These are phyloP conservation scores for Paramecium octaurelia DNA, from an alignment of 73 alveolate species.

Conservation along the genomic window DNA sequence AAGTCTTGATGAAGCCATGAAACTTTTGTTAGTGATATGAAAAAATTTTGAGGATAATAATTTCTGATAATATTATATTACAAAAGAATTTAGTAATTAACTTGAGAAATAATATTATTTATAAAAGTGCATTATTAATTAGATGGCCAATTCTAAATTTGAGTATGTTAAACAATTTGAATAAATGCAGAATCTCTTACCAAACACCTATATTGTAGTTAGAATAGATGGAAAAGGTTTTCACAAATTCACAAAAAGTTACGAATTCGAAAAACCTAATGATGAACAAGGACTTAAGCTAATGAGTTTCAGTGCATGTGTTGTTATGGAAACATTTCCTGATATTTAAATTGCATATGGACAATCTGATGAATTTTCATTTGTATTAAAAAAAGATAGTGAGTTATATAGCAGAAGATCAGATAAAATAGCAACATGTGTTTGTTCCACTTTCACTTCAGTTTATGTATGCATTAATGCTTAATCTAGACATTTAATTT, in stretches of 20 bases:
- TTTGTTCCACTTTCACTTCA: slow-evolving; percentile 86
- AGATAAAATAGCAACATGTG: slow-evolving; percentile 84
- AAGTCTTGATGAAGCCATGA: not conserved
- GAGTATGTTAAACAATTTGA: slow-evolving; percentile 98
- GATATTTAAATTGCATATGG: slow-evolving; percentile 96
- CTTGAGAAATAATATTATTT: not conserved
- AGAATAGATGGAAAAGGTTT: slow-evolving; percentile 97
- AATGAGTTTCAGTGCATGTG: slow-evolving; percentile 77
- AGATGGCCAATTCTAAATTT: slow-evolving; percentile 76
- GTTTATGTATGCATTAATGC: slow-evolving; percentile 88
- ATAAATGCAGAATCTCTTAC: slow-evolving; percentile 63
- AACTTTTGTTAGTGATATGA: not conserved
- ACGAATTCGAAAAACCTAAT: slow-evolving; percentile 93
- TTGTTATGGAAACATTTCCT: slow-evolving; percentile 88
- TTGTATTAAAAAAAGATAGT: slow-evolving; percentile 79
- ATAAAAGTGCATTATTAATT: not conserved
- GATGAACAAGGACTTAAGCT: slow-evolving; percentile 81
- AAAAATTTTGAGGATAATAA: not conserved
- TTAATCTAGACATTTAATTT: slow-evolving; percentile 43
- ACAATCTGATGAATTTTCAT: slow-evolving; percentile 95
- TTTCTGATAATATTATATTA: not conserved
- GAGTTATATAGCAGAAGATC: slow-evolving; percentile 53
- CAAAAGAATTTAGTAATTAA: not conserved
- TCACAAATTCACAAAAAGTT: slow-evolving; percentile 86
- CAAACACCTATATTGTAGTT: slow-evolving; percentile 69